Evolutionary conservation across 164 flowering plant species (phyloP), one percentile per base, ranked within the genome.

Genomic region (Platanus orientalis): DNA sequence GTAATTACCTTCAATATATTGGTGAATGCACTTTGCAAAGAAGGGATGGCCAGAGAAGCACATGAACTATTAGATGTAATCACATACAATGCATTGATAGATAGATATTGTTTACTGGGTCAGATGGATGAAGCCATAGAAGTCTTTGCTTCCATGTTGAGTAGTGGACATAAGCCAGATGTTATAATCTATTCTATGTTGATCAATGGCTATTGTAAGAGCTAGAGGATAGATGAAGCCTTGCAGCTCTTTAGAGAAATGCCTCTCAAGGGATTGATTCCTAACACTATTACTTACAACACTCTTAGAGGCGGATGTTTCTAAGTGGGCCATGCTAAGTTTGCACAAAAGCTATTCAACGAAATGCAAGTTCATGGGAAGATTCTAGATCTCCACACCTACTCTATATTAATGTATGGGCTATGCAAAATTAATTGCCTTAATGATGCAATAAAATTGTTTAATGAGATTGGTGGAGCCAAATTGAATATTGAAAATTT

Each of bases 171-270:
- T 7, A 4, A 24, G 26, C 64, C 65, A 1, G 21, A 48, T 56
- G 26, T 49, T 26, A 6, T 54, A n/a, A 45, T n/a, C 30, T 70
- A 59, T 40, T 65, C 27, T 54, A 9, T 17, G 2, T 45, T 70
- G 57, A 59, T 64, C 11, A 60, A 70, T 32, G 65, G 69, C 7
- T 59, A 30, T 54, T 59, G 60, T 50, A 65, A 54, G 45, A 6
- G n/a, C 21, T 19, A 54, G 24, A 58, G 45, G 25, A 12, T 70
- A 11, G 51, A 47, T 23, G 63, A 59, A 21, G 69, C 63, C 16
- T 7, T 53, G 20, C 20, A 27, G 30, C 21, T 36, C 25, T 60
- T 47, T 47, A 40, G 17, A 60, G 53, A 47, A 17, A 60, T 60
- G 40, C 9, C n/a, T 47, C 24, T 13, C 19, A 62, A 39, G 23